These are phyloP conservation scores for Oemleria cerasiformis DNA, from an alignment of 306 rosid species.

Conservation along the genomic window DNA sequence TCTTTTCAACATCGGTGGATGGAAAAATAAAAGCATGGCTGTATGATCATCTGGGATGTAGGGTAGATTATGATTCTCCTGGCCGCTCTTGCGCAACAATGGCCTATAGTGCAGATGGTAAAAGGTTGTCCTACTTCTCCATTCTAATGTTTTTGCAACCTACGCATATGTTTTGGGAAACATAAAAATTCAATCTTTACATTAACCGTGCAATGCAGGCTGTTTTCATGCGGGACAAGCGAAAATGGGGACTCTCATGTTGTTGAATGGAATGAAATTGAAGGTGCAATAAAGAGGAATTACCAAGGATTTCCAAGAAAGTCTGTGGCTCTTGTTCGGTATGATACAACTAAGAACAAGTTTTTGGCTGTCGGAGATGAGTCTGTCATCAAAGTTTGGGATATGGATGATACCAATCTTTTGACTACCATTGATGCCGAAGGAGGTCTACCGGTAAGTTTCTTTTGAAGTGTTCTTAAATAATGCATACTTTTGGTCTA, in stretches of 20 bases:
- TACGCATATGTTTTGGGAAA: background rate
- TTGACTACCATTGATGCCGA: conserved; percentile 69
- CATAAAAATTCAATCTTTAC: conserved; percentile 6
- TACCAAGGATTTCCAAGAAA: conserved; percentile 75
- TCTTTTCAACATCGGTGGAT: conserved; percentile 82
- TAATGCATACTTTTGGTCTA: background rate
- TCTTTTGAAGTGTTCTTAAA: background rate
- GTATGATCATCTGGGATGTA: conserved; percentile 61
- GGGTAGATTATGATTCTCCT: conserved; percentile 90
- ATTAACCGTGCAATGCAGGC: conserved; percentile 36
- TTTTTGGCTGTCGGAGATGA: conserved; percentile 90
- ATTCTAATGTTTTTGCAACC: conserved; percentile 9
- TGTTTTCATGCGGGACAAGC: conserved; percentile 91
- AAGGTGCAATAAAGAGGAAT: conserved; percentile 71
- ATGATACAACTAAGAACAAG: conserved; percentile 71
- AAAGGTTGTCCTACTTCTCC: conserved; percentile 49
- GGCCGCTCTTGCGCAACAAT: conserved; percentile 79
- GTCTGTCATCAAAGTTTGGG: conserved; percentile 84
- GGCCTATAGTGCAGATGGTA: conserved; percentile 84
- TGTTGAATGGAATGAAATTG: conserved; percentile 90
- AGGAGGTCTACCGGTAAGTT: conserved; percentile 82
- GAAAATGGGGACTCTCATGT: conserved; percentile 75
- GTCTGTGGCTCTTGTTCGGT: conserved; percentile 67
- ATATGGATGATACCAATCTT: conserved; percentile 71
- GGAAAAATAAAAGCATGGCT: conserved; percentile 70